A percentile compares a stretch with the other conserved stretches of the same genome.
phyloP scores from a whole-genome alignment of 2,329 filamentous ascomycete genomes.

The Trichoderma sp. region DNA sequence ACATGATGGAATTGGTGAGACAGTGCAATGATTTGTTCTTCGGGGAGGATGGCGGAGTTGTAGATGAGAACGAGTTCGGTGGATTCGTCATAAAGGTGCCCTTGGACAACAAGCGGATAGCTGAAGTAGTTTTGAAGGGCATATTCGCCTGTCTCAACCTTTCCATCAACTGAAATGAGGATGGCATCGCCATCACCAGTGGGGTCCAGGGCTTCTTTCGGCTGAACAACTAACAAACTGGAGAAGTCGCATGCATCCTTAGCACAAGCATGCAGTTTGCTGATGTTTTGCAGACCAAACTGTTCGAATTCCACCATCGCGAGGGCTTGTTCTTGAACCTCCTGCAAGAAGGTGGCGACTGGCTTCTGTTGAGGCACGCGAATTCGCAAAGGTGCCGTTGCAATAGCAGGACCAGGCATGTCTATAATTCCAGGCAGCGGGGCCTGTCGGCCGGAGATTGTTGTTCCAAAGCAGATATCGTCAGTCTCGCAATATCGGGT shows the following conservation, averaged over 20 bases:
- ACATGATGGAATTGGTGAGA: slow-evolving; percentile 9
- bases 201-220: background rate
- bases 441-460: slow-evolving; percentile 31
- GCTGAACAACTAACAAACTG: slow-evolving; percentile 31
- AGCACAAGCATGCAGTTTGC: slow-evolving; percentile 25
- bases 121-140: slow-evolving; percentile 17
- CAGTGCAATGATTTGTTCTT: slow-evolving; percentile 4
- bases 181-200: background rate
- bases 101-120: slow-evolving; percentile 20
- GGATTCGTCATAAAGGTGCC: background rate
- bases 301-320: slow-evolving; percentile 32
- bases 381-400: slow-evolving; percentile 22
- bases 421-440: slow-evolving; percentile 28
- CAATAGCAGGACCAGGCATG: slow-evolving; percentile 29
- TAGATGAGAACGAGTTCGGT: slow-evolving; percentile 16
- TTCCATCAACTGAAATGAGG: background rate
- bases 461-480: slow-evolving; percentile 31
- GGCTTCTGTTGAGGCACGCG: background rate
- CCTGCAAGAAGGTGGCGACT: slow-evolving; percentile 11
- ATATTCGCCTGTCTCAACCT: background rate
- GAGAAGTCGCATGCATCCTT: slow-evolving; percentile 31
- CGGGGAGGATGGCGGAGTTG: background rate
- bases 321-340: slow-evolving; percentile 27
- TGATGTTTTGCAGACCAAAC: slow-evolving; percentile 33
- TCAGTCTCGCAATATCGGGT: slow-evolving; percentile 41